Conservation (phyloP, 2,329 filamentous ascomycete species). For the Aureobasidium namibiae region DNA sequence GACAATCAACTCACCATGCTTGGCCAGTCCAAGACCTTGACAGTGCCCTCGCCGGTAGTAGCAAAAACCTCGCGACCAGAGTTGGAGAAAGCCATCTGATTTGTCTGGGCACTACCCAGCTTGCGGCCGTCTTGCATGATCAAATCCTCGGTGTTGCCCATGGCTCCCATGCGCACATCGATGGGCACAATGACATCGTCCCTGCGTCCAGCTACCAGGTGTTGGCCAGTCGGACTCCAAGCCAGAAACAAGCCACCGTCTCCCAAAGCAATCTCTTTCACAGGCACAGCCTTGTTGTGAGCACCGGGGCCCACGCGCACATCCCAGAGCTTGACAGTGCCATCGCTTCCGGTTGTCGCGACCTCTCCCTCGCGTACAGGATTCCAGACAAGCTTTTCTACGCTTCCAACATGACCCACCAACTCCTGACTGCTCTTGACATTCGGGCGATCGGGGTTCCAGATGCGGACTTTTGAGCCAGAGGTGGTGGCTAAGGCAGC, state of each 20-base stretch:
- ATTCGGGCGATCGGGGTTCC: conserved; percentile 71
- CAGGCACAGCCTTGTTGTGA: conserved; percentile 27
- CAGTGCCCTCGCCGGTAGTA: conserved; percentile 62
- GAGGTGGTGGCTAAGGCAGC: conserved; percentile 76
- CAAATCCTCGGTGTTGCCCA: conserved; percentile 12
- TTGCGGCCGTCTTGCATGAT: conserved; percentile 12
- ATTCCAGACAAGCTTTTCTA: conserved; percentile 73
- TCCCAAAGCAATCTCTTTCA: conserved; percentile 53
- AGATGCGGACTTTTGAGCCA: conserved; percentile 62
- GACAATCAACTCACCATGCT: conserved; percentile 32
- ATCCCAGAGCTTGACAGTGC: conserved; percentile 72
- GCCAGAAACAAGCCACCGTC: conserved; percentile 40
- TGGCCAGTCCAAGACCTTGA: conserved; percentile 63
- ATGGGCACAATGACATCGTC: conserved; percentile 37
- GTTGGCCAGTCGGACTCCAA: conserved; percentile 65
- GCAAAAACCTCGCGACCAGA: conserved; percentile 61
- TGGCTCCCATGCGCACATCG: conserved; percentile 21
- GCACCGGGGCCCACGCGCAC: conserved; percentile 51
- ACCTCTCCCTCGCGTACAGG: conserved; percentile 69
- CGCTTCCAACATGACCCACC: conserved; percentile 38
- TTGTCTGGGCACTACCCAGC: conserved; percentile 44
- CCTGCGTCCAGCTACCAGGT: conserved; percentile 65
- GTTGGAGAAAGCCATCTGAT: conserved; percentile 68
- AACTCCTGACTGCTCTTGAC: conserved; percentile 69
- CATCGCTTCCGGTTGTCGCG: conserved; percentile 65